Evolutionary conservation across 148 eudicot species (phyloP).

Genomic region (Hydrangea macrophylla): DNA sequence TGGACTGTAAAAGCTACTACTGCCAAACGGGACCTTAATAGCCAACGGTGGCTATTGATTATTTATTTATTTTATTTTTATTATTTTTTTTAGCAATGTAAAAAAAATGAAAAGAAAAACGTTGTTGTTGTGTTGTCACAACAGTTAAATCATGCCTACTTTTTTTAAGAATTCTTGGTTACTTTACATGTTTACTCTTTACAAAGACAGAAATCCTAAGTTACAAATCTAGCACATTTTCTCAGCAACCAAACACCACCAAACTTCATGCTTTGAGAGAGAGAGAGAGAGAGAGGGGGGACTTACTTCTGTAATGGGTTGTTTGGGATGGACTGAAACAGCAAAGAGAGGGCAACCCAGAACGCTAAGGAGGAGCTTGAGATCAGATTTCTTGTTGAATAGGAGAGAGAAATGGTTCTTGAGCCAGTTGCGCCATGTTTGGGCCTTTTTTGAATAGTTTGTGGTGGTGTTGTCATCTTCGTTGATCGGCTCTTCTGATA

Average conservation of each 20-base stretch:
- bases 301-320: slow-evolving; percentile 42
- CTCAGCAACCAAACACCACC: background rate
- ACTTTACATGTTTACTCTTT: too few relatives aligned
- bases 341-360: slow-evolving; percentile 95
- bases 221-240: too few relatives aligned
- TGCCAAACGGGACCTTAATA: too few relatives aligned
- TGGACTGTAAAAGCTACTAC: too few relatives aligned
- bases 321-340: slow-evolving; percentile 37
- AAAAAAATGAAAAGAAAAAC: too few relatives aligned
- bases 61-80: too few relatives aligned
- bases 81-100: too few relatives aligned
- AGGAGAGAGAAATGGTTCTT: slow-evolving; percentile 47
- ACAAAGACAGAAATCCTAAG: too few relatives aligned
- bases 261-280: background rate
- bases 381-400: slow-evolving; percentile 67
- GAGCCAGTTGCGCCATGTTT: slow-evolving; percentile 68
- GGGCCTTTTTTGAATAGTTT: slow-evolving; percentile 41
- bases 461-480: slow-evolving; percentile 40
- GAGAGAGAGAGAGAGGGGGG: background rate
- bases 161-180: too few relatives aligned
- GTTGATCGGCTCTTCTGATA: slow-evolving; percentile 47
- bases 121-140: too few relatives aligned
- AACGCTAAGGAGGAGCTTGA: slow-evolving; percentile 77
- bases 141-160: too few relatives aligned
- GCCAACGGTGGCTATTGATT: too few relatives aligned